Evolutionary conservation across 2,329 filamentous ascomycete genomes (phyloP).

Genomic region (Trichocomaceae sp.): DNA sequence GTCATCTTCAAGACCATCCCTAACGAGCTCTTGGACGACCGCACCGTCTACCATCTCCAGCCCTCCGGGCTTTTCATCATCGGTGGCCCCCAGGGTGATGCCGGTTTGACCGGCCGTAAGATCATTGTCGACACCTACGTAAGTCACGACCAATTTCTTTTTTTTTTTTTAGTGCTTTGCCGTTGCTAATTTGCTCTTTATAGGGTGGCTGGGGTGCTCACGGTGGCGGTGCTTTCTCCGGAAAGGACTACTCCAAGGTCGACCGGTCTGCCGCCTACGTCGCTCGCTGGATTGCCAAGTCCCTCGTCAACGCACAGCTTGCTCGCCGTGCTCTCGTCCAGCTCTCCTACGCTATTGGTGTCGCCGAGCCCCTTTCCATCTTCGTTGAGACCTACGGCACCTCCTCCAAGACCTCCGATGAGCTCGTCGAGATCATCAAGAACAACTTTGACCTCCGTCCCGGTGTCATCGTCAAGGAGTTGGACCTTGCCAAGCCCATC

Average conservation of each 20-base stretch:
- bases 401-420: slow-evolving; percentile 76
- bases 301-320: slow-evolving; percentile 79
- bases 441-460: slow-evolving; percentile 97
- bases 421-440: slow-evolving; percentile 90
- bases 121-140: slow-evolving; percentile 97
- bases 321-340: slow-evolving; percentile 91
- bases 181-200: background rate
- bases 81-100: slow-evolving; percentile 96
- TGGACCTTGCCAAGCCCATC: slow-evolving; percentile 91
- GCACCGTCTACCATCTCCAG: slow-evolving; percentile 97
- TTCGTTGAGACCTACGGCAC: slow-evolving; percentile 98
- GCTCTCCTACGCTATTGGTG: slow-evolving; percentile 98
- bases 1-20: slow-evolving; percentile 95
- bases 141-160: background rate
- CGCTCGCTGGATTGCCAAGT: slow-evolving; percentile 98
- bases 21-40: slow-evolving; percentile 81
- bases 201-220: slow-evolving; percentile 94
- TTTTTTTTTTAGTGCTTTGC: background rate
- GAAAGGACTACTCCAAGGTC: slow-evolving; percentile 99
- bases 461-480: slow-evolving; percentile 96
- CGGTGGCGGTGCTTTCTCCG: slow-evolving; percentile 99
- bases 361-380: slow-evolving; percentile 94
- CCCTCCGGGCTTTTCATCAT: slow-evolving; percentile 98
- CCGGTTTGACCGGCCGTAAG: slow-evolving; percentile 97
- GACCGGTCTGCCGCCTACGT: slow-evolving; percentile 97